Base-by-base conservation (phyloP, 345 rosid genomes). In the Corymbia maculata region DNA sequence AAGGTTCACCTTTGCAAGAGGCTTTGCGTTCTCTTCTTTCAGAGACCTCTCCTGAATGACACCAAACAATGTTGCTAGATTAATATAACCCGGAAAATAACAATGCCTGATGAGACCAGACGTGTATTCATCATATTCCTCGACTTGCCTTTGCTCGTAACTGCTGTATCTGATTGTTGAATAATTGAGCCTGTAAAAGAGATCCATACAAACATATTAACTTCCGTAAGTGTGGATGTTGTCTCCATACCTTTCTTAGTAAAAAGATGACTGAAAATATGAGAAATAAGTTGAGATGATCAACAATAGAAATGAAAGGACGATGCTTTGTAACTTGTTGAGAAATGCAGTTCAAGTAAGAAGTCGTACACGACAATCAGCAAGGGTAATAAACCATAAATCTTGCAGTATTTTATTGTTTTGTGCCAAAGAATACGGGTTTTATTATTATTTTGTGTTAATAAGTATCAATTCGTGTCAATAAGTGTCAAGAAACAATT, bases 1-100 rank as follows among this genome's bases (percentile, higher is more conserved):
- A 19, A 68, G 49, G 49, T 55, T 52, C 89, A 96, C 97, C 96
- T 89, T 89, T 79, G 55, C 52, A 14, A n/a, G 49, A 86, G 94
- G 87, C 79, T 86, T 91, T 85, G 92, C 90, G 87, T 95, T 93
- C 85, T 95, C 94, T 82, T 92, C 92, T 87, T 86, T 85, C 89
- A 95, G 89, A 44, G 87, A 86, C 82, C 52, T 92, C 90, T 95
- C 96, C 98, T 95, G 92, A 44, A 89, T 88, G 52, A 45, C 12
- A 52, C 59, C 49, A 28, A 88, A 55, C 44, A 28, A 88, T 55
- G 47, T 86, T 24, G n/a, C 15, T 53, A 87, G 6, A 10, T 50
- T 51, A 15, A 64, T 50, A 59, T 16, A 32, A 28, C 2, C 36
- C 21, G 9, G 10, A 64, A 87, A 19, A 12, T 30, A 68, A 17